These are phyloP conservation scores for Talaromyces sp. DNA, from an alignment of 2,329 filamentous ascomycete genomes.

Conservation along the genomic window DNA sequence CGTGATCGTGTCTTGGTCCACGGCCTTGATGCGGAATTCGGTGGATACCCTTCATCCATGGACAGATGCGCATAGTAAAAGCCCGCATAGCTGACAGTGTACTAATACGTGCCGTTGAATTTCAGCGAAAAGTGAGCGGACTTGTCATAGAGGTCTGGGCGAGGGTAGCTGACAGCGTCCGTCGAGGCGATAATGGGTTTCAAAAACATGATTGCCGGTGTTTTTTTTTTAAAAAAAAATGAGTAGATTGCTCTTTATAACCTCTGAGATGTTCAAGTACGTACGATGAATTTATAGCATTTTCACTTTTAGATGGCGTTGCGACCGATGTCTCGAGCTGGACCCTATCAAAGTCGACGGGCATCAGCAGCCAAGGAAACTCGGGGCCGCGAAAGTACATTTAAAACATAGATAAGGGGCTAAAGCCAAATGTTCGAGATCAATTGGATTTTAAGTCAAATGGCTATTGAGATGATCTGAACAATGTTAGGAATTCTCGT, in stretches of 20 bases:
- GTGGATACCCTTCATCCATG: neutral
- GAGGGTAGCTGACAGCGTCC: neutral
- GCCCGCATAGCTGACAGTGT: neutral
- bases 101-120: neutral
- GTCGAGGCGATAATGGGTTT: neutral
- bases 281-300: neutral
- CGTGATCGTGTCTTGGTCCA: neutral
- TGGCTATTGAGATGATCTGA: neutral
- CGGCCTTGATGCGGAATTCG: neutral
- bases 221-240: too few relatives aligned
- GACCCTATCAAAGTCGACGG: too few relatives aligned
- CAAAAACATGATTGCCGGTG: neutral
- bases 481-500: neutral
- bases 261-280: neutral
- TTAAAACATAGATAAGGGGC: neutral
- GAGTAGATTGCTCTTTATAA: neutral
- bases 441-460: neutral
- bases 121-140: neutral
- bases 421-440: neutral
- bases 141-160: neutral
- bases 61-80: neutral
- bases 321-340: neutral
- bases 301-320: neutral
- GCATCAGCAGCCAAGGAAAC: too few relatives aligned
- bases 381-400: neutral